phyloP scores from a whole-genome alignment of 306 rosid species.

The Medicago arabica region DNA sequence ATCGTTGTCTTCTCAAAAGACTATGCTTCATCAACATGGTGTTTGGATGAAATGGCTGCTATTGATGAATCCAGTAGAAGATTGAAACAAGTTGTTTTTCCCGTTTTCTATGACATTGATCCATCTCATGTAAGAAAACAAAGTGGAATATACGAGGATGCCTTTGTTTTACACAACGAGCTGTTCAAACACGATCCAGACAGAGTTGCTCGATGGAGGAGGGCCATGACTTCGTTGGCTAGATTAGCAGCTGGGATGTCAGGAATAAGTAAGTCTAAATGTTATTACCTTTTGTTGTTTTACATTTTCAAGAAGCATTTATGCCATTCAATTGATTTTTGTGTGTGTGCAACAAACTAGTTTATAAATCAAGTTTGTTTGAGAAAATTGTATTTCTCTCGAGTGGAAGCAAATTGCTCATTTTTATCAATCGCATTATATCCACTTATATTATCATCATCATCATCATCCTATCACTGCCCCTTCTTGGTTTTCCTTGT shows the following conservation, averaged over 20 bases:
- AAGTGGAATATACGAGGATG: not conserved
- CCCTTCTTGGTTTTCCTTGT: not conserved
- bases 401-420: not conserved
- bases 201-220: conserved; percentile 14
- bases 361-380: too few species aligned
- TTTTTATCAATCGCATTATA: too few species aligned
- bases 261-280: not conserved
- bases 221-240: not conserved
- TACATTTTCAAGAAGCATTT: not conserved
- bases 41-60: conserved; percentile 26
- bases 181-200: not conserved
- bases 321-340: too few species aligned
- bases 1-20: conserved; percentile 4
- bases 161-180: not conserved
- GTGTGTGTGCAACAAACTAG: too few species aligned
- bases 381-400: not conserved
- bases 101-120: not conserved
- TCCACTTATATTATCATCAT: too few species aligned
- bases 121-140: conserved; percentile 1
- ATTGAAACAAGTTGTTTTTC: not conserved
- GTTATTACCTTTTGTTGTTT: not conserved
- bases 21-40: not conserved
- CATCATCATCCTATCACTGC: too few species aligned
- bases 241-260: not conserved
- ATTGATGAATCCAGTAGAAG: not conserved